Evolutionary conservation across 176 grass and related monocot species (phyloP), one percentile per base, ranked within the genome.

Genomic region (Cymbopogon citratus): DNA sequence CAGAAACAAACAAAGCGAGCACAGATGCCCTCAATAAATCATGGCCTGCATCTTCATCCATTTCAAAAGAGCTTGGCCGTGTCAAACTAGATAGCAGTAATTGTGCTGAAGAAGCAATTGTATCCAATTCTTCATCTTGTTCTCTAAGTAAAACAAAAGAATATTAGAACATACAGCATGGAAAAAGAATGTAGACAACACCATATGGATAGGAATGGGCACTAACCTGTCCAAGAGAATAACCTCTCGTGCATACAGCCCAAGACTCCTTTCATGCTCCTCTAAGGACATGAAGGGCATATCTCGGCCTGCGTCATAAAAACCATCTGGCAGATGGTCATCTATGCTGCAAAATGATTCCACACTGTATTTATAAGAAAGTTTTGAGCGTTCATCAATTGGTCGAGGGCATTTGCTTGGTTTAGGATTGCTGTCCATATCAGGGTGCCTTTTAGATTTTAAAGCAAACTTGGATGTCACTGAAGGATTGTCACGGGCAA

Each of bases 221-320:
- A 84, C 67, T 69, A 73, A 95, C 96, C 96, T 95, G 87, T 99
- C 96, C 79, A 99, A 84, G 76, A 99, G 96, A 85, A 99, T 99
- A 85, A 99, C 90, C 84, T 99, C 96, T 1, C 96, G 96, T 23
- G 92, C 91, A 89, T 91, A 79, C 40, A 86, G 63, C 75, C 75
- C 90, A 12, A 87, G 57, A 75, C 78, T 87, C 78, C 78, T 89
- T 31, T 95, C 91, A 68, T 95, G 93, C 84, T 95, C 91, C 71
- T 95, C 79, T 63, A 99, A 66, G 10, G 96, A 66, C 92, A 91
- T 93, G 75, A 99, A 99, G 0, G 90, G 96, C 28, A 85, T 90
- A 82, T 95, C 87, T 21, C 96, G 87, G 38, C 96, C 96, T 5
- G 96, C 96, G 68, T 99, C 96, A 91, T 99, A 99, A 82, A 99